Evolutionary conservation across 768 basidiomycete genomes (phyloP).

Genomic region (Termitomyces sp.): DNA sequence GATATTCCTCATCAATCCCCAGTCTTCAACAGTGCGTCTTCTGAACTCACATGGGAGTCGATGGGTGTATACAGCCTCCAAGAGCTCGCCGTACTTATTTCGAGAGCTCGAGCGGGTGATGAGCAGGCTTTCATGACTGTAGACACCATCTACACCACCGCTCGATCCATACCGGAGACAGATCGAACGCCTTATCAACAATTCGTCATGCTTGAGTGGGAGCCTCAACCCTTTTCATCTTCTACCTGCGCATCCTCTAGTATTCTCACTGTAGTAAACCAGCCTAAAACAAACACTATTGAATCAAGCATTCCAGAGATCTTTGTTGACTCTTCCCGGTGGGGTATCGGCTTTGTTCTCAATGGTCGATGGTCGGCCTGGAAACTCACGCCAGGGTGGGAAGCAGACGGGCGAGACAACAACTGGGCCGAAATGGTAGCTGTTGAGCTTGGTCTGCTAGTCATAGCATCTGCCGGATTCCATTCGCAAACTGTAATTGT

Average conservation of each 20-base stretch:
- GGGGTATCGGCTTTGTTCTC: conserved; percentile 35
- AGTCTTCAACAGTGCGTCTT: neutral
- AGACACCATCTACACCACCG: neutral
- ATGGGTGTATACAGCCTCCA: neutral
- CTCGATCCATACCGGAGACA: neutral
- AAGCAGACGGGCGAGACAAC: conserved; percentile 23
- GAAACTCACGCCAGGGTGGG: conserved; percentile 28
- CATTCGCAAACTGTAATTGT: conserved; percentile 20
- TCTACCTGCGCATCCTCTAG: neutral
- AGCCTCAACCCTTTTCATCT: neutral
- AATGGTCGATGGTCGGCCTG: conserved; percentile 33
- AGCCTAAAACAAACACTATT: neutral
- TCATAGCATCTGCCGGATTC: conserved; percentile 20
- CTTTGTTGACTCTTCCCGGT: conserved; percentile 37
- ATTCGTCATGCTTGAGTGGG: neutral
- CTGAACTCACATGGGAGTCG: neutral
- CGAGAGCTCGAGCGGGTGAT: neutral
- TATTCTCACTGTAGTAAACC: neutral
- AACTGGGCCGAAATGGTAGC: conserved; percentile 43
- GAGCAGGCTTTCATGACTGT: neutral
- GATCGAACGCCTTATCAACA: neutral
- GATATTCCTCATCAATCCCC: neutral
- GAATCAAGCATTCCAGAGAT: conserved; percentile 14
- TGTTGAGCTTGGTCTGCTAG: conserved; percentile 33
- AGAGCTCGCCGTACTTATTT: neutral